Base-by-base conservation (phyloP, 257 asterid genomes). In the Agastache rugosa region DNA sequence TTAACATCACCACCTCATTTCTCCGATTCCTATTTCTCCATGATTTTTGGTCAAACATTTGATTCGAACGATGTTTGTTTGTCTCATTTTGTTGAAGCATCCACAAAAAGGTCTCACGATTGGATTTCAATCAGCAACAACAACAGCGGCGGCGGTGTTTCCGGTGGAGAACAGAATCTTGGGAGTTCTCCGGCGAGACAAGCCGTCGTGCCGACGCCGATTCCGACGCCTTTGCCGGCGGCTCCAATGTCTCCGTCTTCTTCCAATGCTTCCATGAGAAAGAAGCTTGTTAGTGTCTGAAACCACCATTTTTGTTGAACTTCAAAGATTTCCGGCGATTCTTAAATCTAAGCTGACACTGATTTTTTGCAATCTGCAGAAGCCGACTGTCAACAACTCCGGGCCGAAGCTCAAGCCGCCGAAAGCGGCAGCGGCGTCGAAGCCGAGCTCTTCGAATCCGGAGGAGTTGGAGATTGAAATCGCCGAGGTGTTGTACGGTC, bases 391-490 rank as follows among this genome's bases (percentile, higher is more conserved):
- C 14, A 79, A 69, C 42, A 70, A 59, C 19, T 63, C 80, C 16
- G 86, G 96, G 41, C 79, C 80, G n/a, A 88, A 89, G 84, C 89
- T 71, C 1, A 91, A 90, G 81, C 98, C 96, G 5, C 93, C 91
- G 0, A 90, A 89, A 61, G 87, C 81, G n/a, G 78, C 93, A 3
- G 58, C 42, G 42, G 44, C 41, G 5, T 74, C 88, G 5, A 94
- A 90, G 76, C 84, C 91, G 2, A 79, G 86, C 41, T 87, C 97
- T 9, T 82, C 91, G 37, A 88, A 87, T 79, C 96, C 93, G 0
- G 99, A 94, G 83, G 97, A 92, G 82, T 72, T 92, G 5, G 99
- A 95, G 91, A 84, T 95, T 41, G 99, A 95, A 78, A 92, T 95
- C 34, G 99, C 99, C 1, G 97, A 92, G 85, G 98, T 95, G 6